phyloP scores from a whole-genome alignment of 192 early-diverging fungal genomes.

The Linnemannia exigua region DNA sequence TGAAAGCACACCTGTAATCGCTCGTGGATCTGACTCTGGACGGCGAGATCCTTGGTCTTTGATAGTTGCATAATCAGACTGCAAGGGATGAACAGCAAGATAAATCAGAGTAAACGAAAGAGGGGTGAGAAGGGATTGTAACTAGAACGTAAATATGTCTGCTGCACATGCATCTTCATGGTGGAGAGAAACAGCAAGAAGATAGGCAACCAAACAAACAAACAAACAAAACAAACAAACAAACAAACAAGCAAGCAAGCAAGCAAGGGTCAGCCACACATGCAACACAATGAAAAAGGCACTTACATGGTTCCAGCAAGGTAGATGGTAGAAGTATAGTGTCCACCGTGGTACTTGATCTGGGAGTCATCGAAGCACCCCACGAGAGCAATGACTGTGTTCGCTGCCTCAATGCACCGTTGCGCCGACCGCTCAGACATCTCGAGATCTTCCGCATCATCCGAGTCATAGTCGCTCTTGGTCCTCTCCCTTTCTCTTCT shows the following conservation, averaged over 20 bases:
- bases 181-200: too few relatives aligned
- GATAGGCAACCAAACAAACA: too few relatives aligned
- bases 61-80: background rate
- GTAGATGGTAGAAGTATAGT: background rate
- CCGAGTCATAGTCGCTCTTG: background rate
- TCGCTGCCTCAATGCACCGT: background rate
- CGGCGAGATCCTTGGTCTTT: background rate
- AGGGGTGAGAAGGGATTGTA: background rate
- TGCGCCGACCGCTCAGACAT: background rate
- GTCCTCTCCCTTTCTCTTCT: background rate
- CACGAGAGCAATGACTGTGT: background rate
- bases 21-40: background rate
- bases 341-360: background rate
- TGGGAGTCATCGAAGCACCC: background rate
- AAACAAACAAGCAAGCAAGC: background rate
- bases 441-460: background rate
- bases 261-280: background rate
- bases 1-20: background rate
- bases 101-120: background rate
- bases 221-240: background rate
- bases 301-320: slow-evolving; percentile 1
- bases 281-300: background rate
- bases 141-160: background rate
- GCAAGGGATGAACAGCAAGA: background rate
- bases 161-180: too few relatives aligned